Evolutionary conservation across 163 green algal species (phyloP), one percentile per base, ranked within the genome.

Genomic region (Picocystis sp.): DNA sequence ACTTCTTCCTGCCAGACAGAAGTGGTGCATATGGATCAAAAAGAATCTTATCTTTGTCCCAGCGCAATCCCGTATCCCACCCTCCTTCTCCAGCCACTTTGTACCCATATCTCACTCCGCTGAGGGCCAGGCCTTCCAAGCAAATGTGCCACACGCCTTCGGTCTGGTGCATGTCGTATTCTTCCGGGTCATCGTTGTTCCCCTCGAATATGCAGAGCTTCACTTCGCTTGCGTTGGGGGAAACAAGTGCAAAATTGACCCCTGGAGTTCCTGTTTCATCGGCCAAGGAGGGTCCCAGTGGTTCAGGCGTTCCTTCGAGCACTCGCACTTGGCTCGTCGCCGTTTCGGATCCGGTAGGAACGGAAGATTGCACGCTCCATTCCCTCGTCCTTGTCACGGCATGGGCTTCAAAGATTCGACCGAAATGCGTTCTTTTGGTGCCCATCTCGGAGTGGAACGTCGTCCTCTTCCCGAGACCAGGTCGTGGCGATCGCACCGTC

Each of bases 1-100:
- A 98, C 13, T 38, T 45, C 22, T 61, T 51, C 19, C 82, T 69
- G 3, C 87, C 76, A 23, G 67, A 67, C 29, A 96, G 73, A 22
- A 91, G 66, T n/a, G 77, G 80, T 17, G 89, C 87, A 52, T 94
- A 94, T 1, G 89, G 89, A 62, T 98, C 89, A 15, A 96, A 53
- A 49, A 97, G 64, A n/a, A 93, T 45, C 3, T 59, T 50, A 11
- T 52, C 58, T 8, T 68, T 43, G 41, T 81, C 65, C 68, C 79
- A 89, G 22, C 76, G 62, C 51, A 71, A 48, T 11, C 74, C 72
- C 8, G 64, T 78, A 1, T 95, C 83, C 84, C 82, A 93, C 33
- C 81, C 81, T 23, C 76, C 77, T 0, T 83, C 50, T 15, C 89
- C 89, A 1, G 57, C 48, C 35, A 97, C 83, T 15, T 60, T 67